Base-by-base conservation (phyloP, 2,329 filamentous ascomycete genomes). In the Penicillium hordei region DNA sequence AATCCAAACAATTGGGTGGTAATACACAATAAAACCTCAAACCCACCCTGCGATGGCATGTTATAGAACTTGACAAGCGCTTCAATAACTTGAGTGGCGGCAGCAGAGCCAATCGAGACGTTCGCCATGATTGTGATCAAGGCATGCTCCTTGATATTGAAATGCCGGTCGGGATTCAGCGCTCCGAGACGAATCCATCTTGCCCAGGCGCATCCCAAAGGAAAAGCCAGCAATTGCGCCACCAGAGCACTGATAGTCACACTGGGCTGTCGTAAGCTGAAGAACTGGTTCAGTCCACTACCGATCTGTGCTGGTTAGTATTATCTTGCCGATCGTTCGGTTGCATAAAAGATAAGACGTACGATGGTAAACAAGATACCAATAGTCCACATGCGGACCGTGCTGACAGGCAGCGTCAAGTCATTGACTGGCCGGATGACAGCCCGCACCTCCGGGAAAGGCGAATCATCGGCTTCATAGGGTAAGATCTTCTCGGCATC, bases 1-100 rank as follows among this genome's bases (percentile, higher is more conserved):
- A 87, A 87, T 6, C 86, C 86, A 58, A 86, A 84, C 65, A 85
- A 79, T 57, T 87, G 83, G 1, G 83, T 86, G 3, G 83, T 85
- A 58, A 87, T 79, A 54, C 80, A 82, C 58, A 86, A 78, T 5
- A 88, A 74, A 5, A 87, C 72, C 70, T 87, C 82, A 72, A 85
- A 87, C 2, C 79, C 80, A 75, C 82, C 85, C 51, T 82, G 80
- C 50, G 84, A 81, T 31, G 80, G 75, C 66, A 87, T 82, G 29
- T 79, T 76, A 61, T 87, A 87, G 65, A 82, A 87, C 49, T 75
- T 75, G 50, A 75, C 69, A 48, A 71, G 66, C 5, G 72, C 72
- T 60, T 75, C 71, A 33, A 75, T 75, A 44, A 75, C 59, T 54
- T 75, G 73, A 10, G 72, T 75, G 4, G 73, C 73, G 27, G 71